Percentiles rank a stretch among this genome's conserved stretches.
These are phyloP conservation scores for Rhizophora mangle DNA, from an alignment of 345 rosid genomes.

Conservation along the genomic window DNA sequence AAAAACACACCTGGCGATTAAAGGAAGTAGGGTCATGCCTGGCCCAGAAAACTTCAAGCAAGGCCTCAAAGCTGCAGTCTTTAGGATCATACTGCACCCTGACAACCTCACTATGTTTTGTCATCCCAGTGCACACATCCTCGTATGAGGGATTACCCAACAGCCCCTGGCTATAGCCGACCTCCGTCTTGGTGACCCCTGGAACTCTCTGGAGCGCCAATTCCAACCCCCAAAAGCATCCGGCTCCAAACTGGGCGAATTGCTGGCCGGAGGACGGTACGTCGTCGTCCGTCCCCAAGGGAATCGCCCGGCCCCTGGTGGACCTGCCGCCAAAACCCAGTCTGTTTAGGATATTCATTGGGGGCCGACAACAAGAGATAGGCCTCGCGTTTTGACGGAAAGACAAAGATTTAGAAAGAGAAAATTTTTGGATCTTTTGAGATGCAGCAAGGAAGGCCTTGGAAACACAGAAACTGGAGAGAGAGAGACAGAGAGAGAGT, in stretches of 20 bases:
- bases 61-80: constrained; percentile 56
- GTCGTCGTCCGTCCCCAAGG: constrained; percentile 74
- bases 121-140: constrained; percentile 73
- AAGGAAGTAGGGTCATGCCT: constrained; percentile 87
- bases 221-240: constrained; percentile 98
- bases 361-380: constrained; percentile 29
- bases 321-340: constrained; percentile 65
- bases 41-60: constrained; percentile 84
- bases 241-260: constrained; percentile 88
- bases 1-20: constrained; percentile 74
- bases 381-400: constrained; percentile 9
- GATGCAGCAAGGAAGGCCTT: constrained; percentile 13
- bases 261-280: constrained; percentile 67
- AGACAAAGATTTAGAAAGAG: constrained; percentile 9
- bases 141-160: constrained; percentile 61
- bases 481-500: not conserved
- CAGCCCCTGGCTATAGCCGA: constrained; percentile 72
- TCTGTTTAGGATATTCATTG: constrained; percentile 87
- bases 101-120: constrained; percentile 70
- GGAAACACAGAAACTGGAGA: not conserved
- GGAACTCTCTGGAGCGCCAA: constrained; percentile 75
- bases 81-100: constrained; percentile 87
- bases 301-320: constrained; percentile 56
- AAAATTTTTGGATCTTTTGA: constrained; percentile 1
- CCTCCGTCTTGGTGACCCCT: constrained; percentile 82